A percentile compares a stretch with the other conserved stretches of the same genome.
Conservation (phyloP, 768 basidiomycete genomes). For the Lactarius sp. region DNA sequence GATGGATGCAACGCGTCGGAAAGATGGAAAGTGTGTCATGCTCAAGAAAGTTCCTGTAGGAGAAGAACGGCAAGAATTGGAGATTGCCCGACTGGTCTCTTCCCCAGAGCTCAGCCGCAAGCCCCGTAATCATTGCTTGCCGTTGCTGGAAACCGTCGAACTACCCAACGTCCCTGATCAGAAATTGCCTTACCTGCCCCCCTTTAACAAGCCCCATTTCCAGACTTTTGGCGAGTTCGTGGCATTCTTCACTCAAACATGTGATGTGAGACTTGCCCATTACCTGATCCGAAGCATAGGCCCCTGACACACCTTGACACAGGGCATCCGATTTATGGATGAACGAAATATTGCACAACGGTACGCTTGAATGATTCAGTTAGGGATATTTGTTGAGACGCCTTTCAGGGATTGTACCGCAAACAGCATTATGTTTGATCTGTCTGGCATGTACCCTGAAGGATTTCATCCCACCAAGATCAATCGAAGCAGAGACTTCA, state of each 20-base stretch:
- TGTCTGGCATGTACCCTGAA: conserved; percentile 27
- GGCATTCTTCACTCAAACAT: no score
- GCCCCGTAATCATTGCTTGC: conserved; percentile 19
- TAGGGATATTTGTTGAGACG: neutral
- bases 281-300: no score
- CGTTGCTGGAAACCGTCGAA: conserved; percentile 12
- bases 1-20: conserved; percentile 20
- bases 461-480: no score
- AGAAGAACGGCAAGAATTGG: conserved; percentile 3
- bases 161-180: neutral
- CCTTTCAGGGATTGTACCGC: conserved; percentile 18
- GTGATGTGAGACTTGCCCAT: no score
- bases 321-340: conserved; percentile 31
- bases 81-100: neutral
- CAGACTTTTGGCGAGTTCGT: no score
- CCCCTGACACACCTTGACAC: neutral
- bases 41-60: conserved; percentile 17
- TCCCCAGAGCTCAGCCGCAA: conserved; percentile 6
- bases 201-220: no score
- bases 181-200: no score
- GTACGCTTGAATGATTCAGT: conserved; percentile 28
- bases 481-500: no score
- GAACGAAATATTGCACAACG: conserved; percentile 28
- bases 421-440: conserved; percentile 31
- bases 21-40: conserved; percentile 23